Evolutionary conservation across 2,329 filamentous ascomycete species (phyloP).

Genomic region (Orbilia blumenaviensis): DNA sequence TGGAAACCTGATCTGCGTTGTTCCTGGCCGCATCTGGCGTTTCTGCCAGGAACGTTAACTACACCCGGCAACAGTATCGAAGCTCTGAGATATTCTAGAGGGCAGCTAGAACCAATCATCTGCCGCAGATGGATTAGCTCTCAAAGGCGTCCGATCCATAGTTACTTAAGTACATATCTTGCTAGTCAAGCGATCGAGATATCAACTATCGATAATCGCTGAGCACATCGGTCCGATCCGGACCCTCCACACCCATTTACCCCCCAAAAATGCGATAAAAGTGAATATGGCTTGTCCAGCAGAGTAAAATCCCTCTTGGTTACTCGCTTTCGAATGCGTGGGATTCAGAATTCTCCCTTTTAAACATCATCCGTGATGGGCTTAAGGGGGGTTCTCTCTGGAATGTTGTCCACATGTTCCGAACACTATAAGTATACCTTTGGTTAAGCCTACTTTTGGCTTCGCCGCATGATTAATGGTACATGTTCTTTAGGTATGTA

Average conservation of each 20-base stretch:
- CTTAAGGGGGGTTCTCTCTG: not conserved
- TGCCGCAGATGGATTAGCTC: conserved; percentile 26
- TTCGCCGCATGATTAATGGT: conserved; percentile 26
- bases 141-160: not conserved
- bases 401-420: conserved; percentile 50
- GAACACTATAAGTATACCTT: conserved; percentile 30
- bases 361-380: not conserved
- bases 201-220: no score
- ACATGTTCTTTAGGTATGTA: conserved; percentile 1
- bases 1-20: conserved; percentile 27
- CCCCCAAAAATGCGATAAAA: not conserved
- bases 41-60: conserved; percentile 25
- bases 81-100: conserved; percentile 18
- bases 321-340: conserved; percentile 7
- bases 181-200: conserved; percentile 1
- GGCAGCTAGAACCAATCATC: not conserved
- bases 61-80: conserved; percentile 14
- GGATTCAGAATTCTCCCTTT: conserved; percentile 6
- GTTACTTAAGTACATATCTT: not conserved
- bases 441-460: conserved; percentile 43
- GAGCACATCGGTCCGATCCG: conserved; percentile 27
- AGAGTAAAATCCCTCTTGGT: not conserved
- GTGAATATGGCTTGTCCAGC: not conserved
- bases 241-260: not conserved
- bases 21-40: conserved; percentile 46